Conservation (phyloP, 495 filamentous ascomycete species). For the Parathielavia hyrcaniae region DNA sequence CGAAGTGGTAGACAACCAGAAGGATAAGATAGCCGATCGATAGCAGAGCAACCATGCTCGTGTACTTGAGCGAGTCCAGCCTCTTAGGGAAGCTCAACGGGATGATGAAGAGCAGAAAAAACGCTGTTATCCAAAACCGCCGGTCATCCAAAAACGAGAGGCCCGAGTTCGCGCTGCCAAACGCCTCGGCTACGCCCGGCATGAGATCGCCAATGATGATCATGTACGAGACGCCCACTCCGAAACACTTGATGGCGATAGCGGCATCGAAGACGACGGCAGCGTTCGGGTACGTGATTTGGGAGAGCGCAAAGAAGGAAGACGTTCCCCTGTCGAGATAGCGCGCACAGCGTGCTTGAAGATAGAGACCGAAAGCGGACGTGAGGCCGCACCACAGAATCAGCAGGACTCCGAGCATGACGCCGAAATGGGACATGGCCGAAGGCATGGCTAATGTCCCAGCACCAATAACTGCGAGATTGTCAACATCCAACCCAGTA, state of each 20-base stretch:
- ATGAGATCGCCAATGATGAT: slow-evolving; percentile 98
- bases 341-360: slow-evolving; percentile 84
- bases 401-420: slow-evolving; percentile 71
- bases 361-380: slow-evolving; percentile 88
- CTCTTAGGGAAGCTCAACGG: slow-evolving; percentile 85
- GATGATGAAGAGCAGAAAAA: slow-evolving; percentile 92
- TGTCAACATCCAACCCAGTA: background rate
- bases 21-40: slow-evolving; percentile 92
- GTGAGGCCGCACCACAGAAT: slow-evolving; percentile 86
- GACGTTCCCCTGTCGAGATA: slow-evolving; percentile 78
- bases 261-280: slow-evolving; percentile 93
- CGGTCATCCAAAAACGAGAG: slow-evolving; percentile 75
- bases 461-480: slow-evolving; percentile 73
- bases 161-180: slow-evolving; percentile 49
- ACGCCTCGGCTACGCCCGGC: slow-evolving; percentile 81
- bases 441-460: slow-evolving; percentile 92
- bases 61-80: slow-evolving; percentile 94
- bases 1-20: slow-evolving; percentile 84
- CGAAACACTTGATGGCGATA: slow-evolving; percentile 97
- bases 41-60: slow-evolving; percentile 81
- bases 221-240: slow-evolving; percentile 92
- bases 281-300: slow-evolving; percentile 94
- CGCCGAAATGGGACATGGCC: slow-evolving; percentile 86
- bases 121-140: slow-evolving; percentile 96
- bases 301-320: slow-evolving; percentile 88